Base-by-base conservation (phyloP, 2,329 filamentous ascomycete species). In the Diaporthe sp. region DNA sequence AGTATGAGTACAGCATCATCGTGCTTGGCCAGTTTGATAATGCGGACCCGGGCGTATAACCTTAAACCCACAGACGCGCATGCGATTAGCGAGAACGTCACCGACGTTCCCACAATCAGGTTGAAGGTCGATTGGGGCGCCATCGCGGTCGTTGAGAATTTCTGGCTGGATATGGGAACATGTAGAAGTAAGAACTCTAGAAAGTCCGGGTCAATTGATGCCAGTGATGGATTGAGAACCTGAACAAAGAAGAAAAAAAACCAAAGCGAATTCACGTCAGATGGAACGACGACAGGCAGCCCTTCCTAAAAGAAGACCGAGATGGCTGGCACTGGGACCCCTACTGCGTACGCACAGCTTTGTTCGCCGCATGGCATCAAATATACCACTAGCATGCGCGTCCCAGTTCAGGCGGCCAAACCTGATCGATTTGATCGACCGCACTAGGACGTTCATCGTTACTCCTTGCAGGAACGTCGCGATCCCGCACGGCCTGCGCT, bases 51-150 rank as follows among this genome's bases (percentile, higher is more conserved):
- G 6, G 65, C 65, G 22, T 68, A 68, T 68, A 68, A 68, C 65
- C 65, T 68, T 68, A 68, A 68, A 68, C 65, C 65, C 65, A 68
- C 65, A 39, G 65, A 53, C 47, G 65, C 10, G 47, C 65, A 68
- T 6, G 65, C 47, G 34, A 68, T 51, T 8, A 68, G 34, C 47
- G 47, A 51, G 47, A 68, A 68, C 47, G 65, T 31, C 9, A 68
- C 65, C 2, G 65, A 53, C 3, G 65, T 68, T 7, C 65, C 65
- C 8, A 68, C 65, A 6, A 68, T 20, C 47, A 39, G n/a, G 17
- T 53, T 28, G 47, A 68, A 68, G 47, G 65, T 53, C 47, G 31
- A 51, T 39, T 53, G 47, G 2, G 65, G 47, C 22, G 65, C 65
- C 65, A 68, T 68, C 47, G n/a, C 20, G 12, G 13, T 17, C 20